Evolutionary conservation across 192 early-diverging fungal species (phyloP), one percentile per base, ranked within the genome.

Genomic region (Fimicolochytrium jonesii): DNA sequence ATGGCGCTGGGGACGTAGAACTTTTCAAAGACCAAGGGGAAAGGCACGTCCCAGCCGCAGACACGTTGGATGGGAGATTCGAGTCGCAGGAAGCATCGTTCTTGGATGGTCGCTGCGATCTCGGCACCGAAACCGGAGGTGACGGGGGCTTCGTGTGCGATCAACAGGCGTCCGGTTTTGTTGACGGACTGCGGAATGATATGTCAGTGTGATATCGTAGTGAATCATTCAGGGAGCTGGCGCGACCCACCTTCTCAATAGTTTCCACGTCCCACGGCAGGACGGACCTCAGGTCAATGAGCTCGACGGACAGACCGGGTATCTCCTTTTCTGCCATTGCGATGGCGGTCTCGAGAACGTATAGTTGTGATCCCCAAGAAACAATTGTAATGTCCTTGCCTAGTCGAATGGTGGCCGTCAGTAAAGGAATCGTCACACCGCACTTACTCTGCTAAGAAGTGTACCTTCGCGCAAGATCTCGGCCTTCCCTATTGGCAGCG

Each of bases 221-320:
- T n/a, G n/a, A n/a, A n/a, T n/a, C n/a, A n/a, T n/a, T n/a, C n/a
- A n/a, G n/a, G n/a, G n/a, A n/a, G n/a, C n/a, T n/a, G n/a, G n/a
- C n/a, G n/a, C n/a, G n/a, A n/a, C 17, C 10, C 39, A 81, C 78
- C 70, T 90, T 82, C 22, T 73, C 86, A 3, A 98, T 82, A 1
- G 92, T 93, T 33, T 95, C 94, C 18, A 84, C 79, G 70, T 98
- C 95, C 84, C 91, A 94, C 5, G 95, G 95, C 30, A 88, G 63
- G 51, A 98, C 91, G 0, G 90, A 87, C 22, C 93, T 80, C 49
- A 98, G 70, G 69, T 98, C 95, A 56, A 98, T 98, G 7, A 98
- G 68, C 70, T 98, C 95, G 56, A 89, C 87, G 26, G 85, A 82
- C 6, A 95, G 58, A 0, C 92, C 92, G 20, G 93, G 91, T 59